These are phyloP conservation scores for Venturia pyrina DNA, from an alignment of 2,329 filamentous ascomycete genomes.

Conservation along the genomic window DNA sequence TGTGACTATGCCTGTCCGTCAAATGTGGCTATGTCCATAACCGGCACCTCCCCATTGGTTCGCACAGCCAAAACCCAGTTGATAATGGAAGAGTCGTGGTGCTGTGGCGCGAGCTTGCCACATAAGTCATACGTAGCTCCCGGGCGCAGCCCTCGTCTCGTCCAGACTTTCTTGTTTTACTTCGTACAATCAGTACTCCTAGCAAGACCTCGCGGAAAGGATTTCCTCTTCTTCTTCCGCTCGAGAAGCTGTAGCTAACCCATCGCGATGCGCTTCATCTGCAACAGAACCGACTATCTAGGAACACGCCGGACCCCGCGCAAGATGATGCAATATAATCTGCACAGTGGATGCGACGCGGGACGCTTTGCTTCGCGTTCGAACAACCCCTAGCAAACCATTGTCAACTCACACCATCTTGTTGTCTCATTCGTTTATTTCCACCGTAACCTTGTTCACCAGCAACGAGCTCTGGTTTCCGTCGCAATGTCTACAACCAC, in stretches of 20 bases:
- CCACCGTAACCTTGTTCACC: neutral
- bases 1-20: too few species aligned
- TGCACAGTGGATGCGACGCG: neutral
- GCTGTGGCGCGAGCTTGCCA: neutral
- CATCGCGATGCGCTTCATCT: neutral
- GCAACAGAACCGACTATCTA: neutral
- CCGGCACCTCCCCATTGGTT: neutral
- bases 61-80: neutral
- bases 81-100: neutral
- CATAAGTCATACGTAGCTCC: neutral
- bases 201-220: neutral
- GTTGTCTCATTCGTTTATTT: neutral
- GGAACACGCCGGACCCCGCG: neutral
- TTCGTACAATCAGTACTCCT: neutral
- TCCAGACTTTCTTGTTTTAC: neutral
- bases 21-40: neutral
- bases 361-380: neutral
- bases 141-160: neutral
- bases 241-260: neutral
- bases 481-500: slow-evolving; percentile 8
- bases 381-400: neutral
- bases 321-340: slow-evolving; percentile 1
- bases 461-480: neutral
- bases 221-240: neutral
- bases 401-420: neutral